phyloP scores from a whole-genome alignment of 208 protist genomes.

The Trypanosoma conorhini region DNA sequence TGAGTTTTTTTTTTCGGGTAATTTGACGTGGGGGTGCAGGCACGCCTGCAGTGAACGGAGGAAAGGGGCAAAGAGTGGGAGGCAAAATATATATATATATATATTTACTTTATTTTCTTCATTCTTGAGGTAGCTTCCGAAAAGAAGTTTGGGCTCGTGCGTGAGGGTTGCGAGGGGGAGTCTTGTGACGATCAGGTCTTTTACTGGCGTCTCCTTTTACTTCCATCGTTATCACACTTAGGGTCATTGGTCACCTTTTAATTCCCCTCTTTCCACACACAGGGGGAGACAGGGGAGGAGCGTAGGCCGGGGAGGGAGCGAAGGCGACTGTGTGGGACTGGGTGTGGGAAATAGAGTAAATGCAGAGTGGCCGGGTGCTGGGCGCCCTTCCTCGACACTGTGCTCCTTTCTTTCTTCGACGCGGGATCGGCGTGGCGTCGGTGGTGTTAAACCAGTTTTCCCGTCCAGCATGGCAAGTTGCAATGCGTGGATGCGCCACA shows the following conservation, averaged over 20 bases:
- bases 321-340: background rate
- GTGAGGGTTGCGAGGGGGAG: background rate
- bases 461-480: background rate
- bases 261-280: background rate
- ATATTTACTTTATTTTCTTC: background rate
- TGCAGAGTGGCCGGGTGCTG: background rate
- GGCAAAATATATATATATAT: too few species aligned
- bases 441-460: background rate
- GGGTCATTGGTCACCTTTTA: slow-evolving; percentile 11
- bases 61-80: background rate
- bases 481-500: background rate
- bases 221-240: background rate
- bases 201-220: background rate
- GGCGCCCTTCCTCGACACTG: background rate
- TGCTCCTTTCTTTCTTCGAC: background rate
- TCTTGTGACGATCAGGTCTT: background rate
- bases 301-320: too few species aligned
- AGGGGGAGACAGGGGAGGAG: background rate
- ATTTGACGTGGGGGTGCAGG: too few species aligned
- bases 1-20: too few species aligned
- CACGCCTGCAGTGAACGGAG: background rate
- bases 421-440: background rate
- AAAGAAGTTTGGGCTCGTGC: background rate
- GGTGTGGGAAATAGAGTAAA: background rate
- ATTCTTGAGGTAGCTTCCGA: background rate